Evolutionary conservation across 257 asterid species (phyloP), one percentile per base, ranked within the genome.

Genomic region (Buddleja alternifolia): DNA sequence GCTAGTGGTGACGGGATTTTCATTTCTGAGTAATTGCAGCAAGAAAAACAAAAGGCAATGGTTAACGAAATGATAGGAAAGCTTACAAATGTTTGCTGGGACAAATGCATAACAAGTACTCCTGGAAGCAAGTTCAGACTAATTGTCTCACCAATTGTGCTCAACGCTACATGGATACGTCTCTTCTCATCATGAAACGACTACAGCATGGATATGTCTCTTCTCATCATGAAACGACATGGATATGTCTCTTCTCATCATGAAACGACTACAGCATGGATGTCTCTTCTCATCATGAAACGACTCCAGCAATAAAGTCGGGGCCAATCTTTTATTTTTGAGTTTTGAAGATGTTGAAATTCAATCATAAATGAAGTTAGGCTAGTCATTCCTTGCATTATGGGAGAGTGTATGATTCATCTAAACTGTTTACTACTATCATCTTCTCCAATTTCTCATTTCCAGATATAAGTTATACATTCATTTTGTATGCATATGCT

Each of bases 211-310:
- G 98, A 93, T 64, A 81, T 88, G 94, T 79, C 83, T 41, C 74
- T 84, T 80, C 73, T 90, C 53, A 82, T 92, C 80, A 82, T 92
- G 88, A 87, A 90, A 67, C 95, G 96, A 90, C 67, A 77, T 93
- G 87, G 98, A 93, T 64, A 81, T 88, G 94, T 79, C 83, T 41
- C 74, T 84, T 80, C 73, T 90, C 53, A 82, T 92, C 80, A 82
- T 92, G 88, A 87, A 90, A 67, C 95, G 96, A n/a, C n/a, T n/a
- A n/a, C n/a, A n/a, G n/a, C 67, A 77, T 93, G 87, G 98, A 93
- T 64, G 94, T 79, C 83, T 41, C 74, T 84, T 80, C 73, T 90
- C 53, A 82, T 92, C 80, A 82, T 92, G 88, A 87, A 90, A 67
- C 95, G 96, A 29, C 34, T 90, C 62, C 96, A 88, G 81, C 88